Evolutionary conservation across 192 early-diverging fungal genomes (phyloP), one percentile per base, ranked within the genome.

Genomic region (Backusella circina): DNA sequence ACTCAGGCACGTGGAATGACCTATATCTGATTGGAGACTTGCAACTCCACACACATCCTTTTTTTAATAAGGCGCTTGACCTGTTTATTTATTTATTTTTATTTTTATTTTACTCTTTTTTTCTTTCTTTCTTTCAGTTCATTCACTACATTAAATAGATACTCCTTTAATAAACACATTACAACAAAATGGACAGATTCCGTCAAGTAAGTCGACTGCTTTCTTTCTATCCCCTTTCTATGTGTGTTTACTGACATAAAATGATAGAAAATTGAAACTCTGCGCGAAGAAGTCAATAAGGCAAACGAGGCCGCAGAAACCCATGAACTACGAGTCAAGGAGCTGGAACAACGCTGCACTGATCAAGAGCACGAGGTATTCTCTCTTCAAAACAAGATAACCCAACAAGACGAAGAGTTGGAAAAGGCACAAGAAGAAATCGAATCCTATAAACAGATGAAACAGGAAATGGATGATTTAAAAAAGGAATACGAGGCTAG

Each of bases 341-440:
- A 80, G 71, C 39, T 87, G 10, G 66, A 83, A 75, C 83, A 84
- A 39, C 82, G 87, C 75, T 74, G 86, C 66, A 87, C 79, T 6
- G 79, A 84, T 61, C 91, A 91, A 74, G 93, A 94, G 31, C 90
- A 90, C 57, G 90, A 93, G 73, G 75, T 92, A 32, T 87, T 86
- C 9, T 91, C 91, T 18, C 85, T 91, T 41, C 86, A 90, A 77
- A 93, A 85, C 74, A 80, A 82, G 70, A 83, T 84, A 37, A 80
- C 76, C 50, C 72, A 71, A 6, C 32, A 76, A 21, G 84, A 85
- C 13, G 68, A 79, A 28, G 75, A 78, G 2, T 30, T 85, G 6
- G 79, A 77, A 32, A 65, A 75, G 5, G 72, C 84, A 3, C 82
- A 86, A 71, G 65, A 75, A 16, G 74, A 82, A 10, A 72, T 82